Evolutionary conservation across 2,329 filamentous ascomycete species (phyloP).

Genomic region (Colletotrichum destructivum): DNA sequence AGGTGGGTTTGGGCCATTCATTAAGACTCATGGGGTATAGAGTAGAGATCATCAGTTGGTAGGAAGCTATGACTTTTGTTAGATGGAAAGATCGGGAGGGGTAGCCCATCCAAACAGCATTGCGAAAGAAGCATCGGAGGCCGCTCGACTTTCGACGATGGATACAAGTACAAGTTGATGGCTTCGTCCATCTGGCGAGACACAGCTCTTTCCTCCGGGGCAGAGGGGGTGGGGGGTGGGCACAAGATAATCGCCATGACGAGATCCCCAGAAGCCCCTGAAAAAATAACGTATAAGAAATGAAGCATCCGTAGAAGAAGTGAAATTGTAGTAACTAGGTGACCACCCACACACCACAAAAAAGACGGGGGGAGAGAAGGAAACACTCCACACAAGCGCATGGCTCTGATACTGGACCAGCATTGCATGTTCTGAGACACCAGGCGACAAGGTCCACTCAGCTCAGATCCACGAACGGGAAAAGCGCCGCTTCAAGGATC

Average conservation of each 20-base stretch:
- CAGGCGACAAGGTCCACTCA: slow-evolving; percentile 10
- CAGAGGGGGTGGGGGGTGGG: no score
- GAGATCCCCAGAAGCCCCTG: slow-evolving; percentile 13
- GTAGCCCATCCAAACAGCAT: not conserved
- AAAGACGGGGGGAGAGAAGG: not conserved
- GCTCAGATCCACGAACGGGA: not conserved
- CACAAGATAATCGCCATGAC: not conserved
- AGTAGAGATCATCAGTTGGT: not conserved
- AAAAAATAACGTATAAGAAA: not conserved
- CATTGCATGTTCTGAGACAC: slow-evolving; percentile 37
- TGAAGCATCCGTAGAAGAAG: no score
- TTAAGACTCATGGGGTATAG: no score
- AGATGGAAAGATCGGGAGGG: not conserved
- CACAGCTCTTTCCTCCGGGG: not conserved
- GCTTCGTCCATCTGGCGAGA: not conserved
- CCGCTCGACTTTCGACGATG: not conserved
- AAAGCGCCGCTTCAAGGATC: slow-evolving; percentile 10
- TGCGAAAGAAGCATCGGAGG: not conserved
- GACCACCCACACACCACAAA: no score
- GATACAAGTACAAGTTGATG: not conserved
- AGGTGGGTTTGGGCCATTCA: not conserved
- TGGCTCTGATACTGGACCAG: slow-evolving; percentile 15
- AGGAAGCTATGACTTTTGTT: not conserved
- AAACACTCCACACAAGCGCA: not conserved
- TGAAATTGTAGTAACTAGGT: no score